Evolutionary conservation across 2,329 filamentous ascomycete genomes (phyloP).

Genomic region (Ophiostoma novo-ulmi): DNA sequence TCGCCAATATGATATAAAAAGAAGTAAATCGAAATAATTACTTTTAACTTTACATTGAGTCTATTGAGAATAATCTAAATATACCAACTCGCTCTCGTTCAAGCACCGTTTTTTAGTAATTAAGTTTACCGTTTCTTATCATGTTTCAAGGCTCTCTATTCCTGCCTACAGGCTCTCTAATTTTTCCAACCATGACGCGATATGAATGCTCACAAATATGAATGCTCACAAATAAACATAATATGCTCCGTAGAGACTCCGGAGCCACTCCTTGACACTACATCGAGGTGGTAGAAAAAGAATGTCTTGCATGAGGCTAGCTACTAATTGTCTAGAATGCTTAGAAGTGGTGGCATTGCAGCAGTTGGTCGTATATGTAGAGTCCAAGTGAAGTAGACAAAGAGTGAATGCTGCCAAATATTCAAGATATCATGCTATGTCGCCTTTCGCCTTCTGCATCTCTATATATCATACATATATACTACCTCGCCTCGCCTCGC

Average conservation of each 20-base stretch:
- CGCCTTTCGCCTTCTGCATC: neutral
- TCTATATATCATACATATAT: neutral
- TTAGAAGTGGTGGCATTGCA: neutral
- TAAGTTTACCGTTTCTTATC: neutral
- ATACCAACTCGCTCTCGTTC: neutral
- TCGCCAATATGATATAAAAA: neutral
- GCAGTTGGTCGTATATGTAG: neutral
- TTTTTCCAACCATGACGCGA: neutral
- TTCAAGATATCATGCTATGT: neutral
- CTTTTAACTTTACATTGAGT: neutral
- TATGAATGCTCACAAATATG: neutral
- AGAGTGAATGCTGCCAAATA: neutral
- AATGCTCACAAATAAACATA: neutral
- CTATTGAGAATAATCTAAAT: neutral
- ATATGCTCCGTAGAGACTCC: neutral
- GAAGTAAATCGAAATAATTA: neutral
- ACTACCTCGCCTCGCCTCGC: neutral
- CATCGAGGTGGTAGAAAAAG: neutral
- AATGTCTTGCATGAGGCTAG: slow-evolving; percentile 13
- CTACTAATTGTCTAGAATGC: neutral
- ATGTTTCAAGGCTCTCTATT: neutral
- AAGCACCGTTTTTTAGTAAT: neutral
- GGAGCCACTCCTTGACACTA: neutral
- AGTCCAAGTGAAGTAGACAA: neutral
- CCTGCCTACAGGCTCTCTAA: neutral